These are phyloP conservation scores for Plasmodium knowlesi DNA, from an alignment of 169 alveolate species.

Conservation along the genomic window DNA sequence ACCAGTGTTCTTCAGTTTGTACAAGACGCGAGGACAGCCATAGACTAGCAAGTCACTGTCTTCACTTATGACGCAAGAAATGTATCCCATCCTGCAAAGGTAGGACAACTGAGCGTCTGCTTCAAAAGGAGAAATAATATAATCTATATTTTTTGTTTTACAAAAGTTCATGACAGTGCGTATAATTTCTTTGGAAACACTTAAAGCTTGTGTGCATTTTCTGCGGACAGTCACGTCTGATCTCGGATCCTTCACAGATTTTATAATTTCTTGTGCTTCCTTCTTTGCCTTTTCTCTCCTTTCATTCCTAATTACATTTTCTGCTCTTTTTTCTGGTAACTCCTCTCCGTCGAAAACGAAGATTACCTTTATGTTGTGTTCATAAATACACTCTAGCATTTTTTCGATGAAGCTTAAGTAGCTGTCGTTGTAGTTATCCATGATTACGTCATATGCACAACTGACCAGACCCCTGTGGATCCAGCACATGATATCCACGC, in stretches of 20 bases:
- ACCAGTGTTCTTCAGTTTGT: conserved; percentile 85
- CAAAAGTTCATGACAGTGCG: conserved; percentile 78
- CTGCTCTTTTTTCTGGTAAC: conserved; percentile 85
- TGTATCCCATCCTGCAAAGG: conserved; percentile 92
- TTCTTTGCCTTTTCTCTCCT: conserved; percentile 84
- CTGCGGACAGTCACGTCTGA: conserved; percentile 78
- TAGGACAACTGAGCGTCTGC: conserved; percentile 98
- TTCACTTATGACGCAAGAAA: conserved; percentile 91
- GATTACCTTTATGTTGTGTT: conserved; percentile 48
- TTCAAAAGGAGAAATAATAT: conserved; percentile 98
- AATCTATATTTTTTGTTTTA: conserved; percentile 84
- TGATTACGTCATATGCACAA: conserved; percentile 80
- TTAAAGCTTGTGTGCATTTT: conserved; percentile 85
- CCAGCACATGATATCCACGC: conserved; percentile 89
- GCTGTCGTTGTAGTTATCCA: conserved; percentile 21
- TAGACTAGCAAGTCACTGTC: conserved; percentile 96
- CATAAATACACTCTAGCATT: conserved; percentile 23
- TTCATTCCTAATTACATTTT: conserved; percentile 77
- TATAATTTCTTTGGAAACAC: conserved; percentile 83
- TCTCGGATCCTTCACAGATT: conserved; percentile 65
- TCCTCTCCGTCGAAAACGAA: conserved; percentile 88
- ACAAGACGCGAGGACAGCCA: conserved; percentile 93
- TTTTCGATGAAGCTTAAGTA: conserved; percentile 54
- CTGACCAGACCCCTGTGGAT: conserved; percentile 85
- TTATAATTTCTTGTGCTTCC: conserved; percentile 81